Conservation (phyloP, 2,329 filamentous ascomycete genomes). For the Phoma sp. region DNA sequence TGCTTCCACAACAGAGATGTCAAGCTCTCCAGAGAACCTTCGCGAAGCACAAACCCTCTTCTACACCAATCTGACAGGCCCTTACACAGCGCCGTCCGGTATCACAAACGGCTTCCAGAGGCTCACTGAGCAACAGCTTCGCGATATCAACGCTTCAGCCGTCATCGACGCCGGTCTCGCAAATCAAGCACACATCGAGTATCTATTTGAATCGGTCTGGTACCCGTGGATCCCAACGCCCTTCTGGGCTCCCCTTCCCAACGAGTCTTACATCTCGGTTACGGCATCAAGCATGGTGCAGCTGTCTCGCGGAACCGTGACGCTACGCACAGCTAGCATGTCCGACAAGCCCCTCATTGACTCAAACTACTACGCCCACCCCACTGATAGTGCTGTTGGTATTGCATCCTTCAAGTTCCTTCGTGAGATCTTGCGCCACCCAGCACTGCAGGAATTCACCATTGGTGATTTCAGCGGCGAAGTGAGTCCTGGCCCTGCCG, state of each 20-base stretch:
- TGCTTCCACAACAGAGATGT: constrained; percentile 35
- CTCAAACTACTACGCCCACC: constrained; percentile 45
- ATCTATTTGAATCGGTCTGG: constrained; percentile 33
- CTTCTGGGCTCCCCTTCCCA: constrained; percentile 41
- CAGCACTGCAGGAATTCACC: constrained; percentile 25
- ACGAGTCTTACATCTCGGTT: constrained; percentile 46
- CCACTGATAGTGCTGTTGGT: constrained; percentile 43
- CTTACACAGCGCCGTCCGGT: constrained; percentile 41
- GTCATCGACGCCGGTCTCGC: constrained; percentile 25
- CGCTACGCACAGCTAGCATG: constrained; percentile 39
- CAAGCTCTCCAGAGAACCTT: constrained; percentile 29
- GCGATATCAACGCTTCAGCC: constrained; percentile 28
- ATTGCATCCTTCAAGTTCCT: constrained; percentile 44
- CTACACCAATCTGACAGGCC: constrained; percentile 38
- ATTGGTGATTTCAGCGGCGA: constrained; percentile 37
- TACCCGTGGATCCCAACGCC: constrained; percentile 37
- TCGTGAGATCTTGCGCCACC: constrained; percentile 36
- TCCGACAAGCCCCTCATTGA: constrained; percentile 44
- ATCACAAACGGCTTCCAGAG: constrained; percentile 43
- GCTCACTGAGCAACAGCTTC: constrained; percentile 23
- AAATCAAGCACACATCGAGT: constrained; percentile 41
- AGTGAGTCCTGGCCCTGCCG: constrained; percentile 35
- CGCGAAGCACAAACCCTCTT: constrained; percentile 36
- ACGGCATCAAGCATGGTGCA: constrained; percentile 35
- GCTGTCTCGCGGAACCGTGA: constrained; percentile 48